A percentile compares a stretch with the other conserved stretches of the same genome.
Evolutionary conservation across 805 yeast species (phyloP).

Genomic region (Brettanomyces anomalus): DNA sequence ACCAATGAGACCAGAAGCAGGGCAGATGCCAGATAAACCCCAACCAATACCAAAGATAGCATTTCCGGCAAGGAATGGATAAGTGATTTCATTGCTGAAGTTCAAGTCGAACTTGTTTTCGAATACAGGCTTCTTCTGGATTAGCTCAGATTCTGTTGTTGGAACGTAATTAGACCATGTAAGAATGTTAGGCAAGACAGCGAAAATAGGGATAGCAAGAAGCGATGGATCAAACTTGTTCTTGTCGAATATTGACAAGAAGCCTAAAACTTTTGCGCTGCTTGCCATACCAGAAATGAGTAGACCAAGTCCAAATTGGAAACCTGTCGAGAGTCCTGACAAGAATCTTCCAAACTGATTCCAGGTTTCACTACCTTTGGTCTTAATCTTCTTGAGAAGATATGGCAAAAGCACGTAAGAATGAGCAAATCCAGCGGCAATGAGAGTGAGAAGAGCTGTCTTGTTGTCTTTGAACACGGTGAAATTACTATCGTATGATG

Average conservation of each 20-base stretch:
- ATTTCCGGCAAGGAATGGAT: constrained; percentile 32
- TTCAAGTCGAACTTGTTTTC: constrained; percentile 17
- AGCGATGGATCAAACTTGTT: constrained; percentile 40
- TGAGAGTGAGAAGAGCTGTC: constrained; percentile 6
- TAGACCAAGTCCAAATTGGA: constrained; percentile 37
- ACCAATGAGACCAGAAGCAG: constrained; percentile 40
- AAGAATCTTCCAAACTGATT: constrained; percentile 6
- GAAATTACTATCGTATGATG: constrained; percentile 13
- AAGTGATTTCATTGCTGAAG: constrained; percentile 16
- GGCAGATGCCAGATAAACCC: constrained; percentile 45
- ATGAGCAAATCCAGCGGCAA: constrained; percentile 6
- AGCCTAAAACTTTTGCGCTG: constrained; percentile 36
- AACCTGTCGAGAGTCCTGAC: constrained; percentile 20
- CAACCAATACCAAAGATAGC: constrained; percentile 42
- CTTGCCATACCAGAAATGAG: constrained; percentile 38
- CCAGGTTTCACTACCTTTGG: not conserved
- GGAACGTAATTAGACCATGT: constrained; percentile 24
- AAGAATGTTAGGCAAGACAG: constrained; percentile 36
- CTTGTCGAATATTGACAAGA: constrained; percentile 28
- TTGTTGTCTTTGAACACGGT: constrained; percentile 10
- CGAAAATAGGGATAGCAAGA: constrained; percentile 32
- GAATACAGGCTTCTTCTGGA: constrained; percentile 13
- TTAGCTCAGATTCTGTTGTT: constrained; percentile 5
- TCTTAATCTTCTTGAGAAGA: constrained; percentile 5
- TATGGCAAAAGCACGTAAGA: constrained; percentile 24